phyloP scores from a whole-genome alignment of 2,329 filamentous ascomycete species.

The Curvularia spicifera region DNA sequence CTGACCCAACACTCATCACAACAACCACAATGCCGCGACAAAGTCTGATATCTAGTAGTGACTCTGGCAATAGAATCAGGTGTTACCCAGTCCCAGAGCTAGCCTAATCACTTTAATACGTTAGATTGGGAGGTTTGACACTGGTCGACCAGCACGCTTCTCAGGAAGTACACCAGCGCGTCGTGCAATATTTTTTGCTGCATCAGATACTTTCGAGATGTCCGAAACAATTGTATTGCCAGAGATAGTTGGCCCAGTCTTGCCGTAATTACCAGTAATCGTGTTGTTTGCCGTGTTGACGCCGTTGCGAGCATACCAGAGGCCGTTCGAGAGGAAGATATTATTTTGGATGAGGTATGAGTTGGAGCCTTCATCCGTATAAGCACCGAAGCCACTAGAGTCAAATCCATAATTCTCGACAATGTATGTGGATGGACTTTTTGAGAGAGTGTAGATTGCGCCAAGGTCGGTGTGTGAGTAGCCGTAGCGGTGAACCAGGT shows the following conservation, averaged over 20 bases:
- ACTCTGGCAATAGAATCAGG: background rate
- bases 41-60: background rate
- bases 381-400: slow-evolving; percentile 20
- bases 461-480: slow-evolving; percentile 23
- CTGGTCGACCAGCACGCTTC: slow-evolving; percentile 16
- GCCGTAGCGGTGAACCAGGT: slow-evolving; percentile 21
- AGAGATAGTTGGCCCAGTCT: slow-evolving; percentile 9
- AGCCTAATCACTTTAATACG: background rate
- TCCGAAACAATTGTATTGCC: slow-evolving; percentile 17
- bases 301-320: slow-evolving; percentile 22
- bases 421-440: slow-evolving; percentile 19
- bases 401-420: slow-evolving; percentile 20
- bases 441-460: slow-evolving; percentile 23
- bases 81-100: background rate
- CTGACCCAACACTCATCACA: too few species aligned
- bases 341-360: slow-evolving; percentile 17
- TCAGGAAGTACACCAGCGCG: slow-evolving; percentile 17
- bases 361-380: slow-evolving; percentile 24
- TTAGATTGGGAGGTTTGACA: slow-evolving; percentile 14
- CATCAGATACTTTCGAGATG: slow-evolving; percentile 9
- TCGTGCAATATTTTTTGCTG: slow-evolving; percentile 12
- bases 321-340: slow-evolving; percentile 17
- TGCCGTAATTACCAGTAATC: slow-evolving; percentile 19
- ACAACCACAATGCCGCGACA: background rate
- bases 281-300: slow-evolving; percentile 24